phyloP scores from a whole-genome alignment of 116 monocot species.

The Iris pallida region DNA sequence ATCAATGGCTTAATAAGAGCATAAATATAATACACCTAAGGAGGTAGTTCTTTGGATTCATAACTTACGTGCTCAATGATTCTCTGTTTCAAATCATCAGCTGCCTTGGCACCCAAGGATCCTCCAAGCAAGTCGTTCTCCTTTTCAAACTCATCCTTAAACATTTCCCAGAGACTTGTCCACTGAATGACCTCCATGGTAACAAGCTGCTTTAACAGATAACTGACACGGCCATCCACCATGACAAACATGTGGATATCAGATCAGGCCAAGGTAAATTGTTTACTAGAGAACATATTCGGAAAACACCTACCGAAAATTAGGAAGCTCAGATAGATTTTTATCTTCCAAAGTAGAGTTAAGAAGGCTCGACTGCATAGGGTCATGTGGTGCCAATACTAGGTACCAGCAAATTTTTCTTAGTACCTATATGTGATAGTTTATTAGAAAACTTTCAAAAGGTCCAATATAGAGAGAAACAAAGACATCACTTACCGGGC shows the following conservation, averaged over 20 bases:
- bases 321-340: conserved; percentile 82
- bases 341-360: conserved; percentile 86
- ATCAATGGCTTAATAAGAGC: too few relatives aligned
- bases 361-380: conserved; percentile 94
- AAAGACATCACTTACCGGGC: conserved; percentile 47
- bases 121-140: conserved; percentile 80
- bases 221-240: conserved; percentile 8
- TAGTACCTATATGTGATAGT: conserved; percentile 49
- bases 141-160: conserved; percentile 70
- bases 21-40: too few relatives aligned
- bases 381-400: conserved; percentile 82
- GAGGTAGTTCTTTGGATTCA: not conserved
- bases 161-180: conserved; percentile 77
- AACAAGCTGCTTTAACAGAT: conserved; percentile 72
- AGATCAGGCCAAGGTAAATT: not conserved
- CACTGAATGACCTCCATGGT: conserved; percentile 95
- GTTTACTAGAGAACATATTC: not conserved
- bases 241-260: not conserved
- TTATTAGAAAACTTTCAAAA: not conserved
- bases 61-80: conserved; percentile 81
- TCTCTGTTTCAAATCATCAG: conserved; percentile 67
- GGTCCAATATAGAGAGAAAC: not conserved
- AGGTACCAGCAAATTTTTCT: conserved; percentile 95
- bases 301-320: conserved; percentile 46
- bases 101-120: conserved; percentile 62